Evolutionary conservation across 805 yeast genomes (phyloP).

Genomic region (Metschnikowia matae): DNA sequence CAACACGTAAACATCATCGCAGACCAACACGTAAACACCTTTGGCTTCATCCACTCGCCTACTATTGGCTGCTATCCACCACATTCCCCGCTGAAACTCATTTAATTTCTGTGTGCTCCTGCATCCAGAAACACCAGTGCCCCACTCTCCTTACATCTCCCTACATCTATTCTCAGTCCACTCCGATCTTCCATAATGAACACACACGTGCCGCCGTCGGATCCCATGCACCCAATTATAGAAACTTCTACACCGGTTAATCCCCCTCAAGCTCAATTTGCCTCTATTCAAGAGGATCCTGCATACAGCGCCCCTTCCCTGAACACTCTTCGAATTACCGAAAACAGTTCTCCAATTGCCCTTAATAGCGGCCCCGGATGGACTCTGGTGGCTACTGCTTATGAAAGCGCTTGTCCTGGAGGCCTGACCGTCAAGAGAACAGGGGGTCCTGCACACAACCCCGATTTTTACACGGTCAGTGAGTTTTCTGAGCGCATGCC

Average conservation of each 20-base stretch:
- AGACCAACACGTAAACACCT: background rate
- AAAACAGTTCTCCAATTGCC: conserved; percentile 9
- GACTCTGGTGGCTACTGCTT: conserved; percentile 1
- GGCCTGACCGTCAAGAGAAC: background rate
- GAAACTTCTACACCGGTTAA: conserved; percentile 21
- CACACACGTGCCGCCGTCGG: conserved; percentile 5
- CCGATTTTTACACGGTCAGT: conserved; percentile 8
- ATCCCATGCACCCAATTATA: conserved; percentile 12
- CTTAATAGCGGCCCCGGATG: background rate
- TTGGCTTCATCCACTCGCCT: background rate
- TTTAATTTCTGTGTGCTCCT: background rate
- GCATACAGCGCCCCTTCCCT: background rate
- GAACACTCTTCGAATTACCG: background rate
- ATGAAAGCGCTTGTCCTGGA: background rate
- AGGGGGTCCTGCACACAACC: background rate
- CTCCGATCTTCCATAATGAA: background rate
- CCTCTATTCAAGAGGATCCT: background rate
- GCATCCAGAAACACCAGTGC: background rate
- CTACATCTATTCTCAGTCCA: background rate
- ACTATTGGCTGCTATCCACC: too few species aligned
- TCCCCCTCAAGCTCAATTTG: conserved; percentile 1
- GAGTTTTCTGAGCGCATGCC: conserved; percentile 1
- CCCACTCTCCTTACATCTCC: background rate
- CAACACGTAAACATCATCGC: background rate
- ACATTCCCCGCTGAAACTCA: too few species aligned